phyloP scores from a whole-genome alignment of 1,284 basidiomycete species.

The Hortiboletus rubellus region DNA sequence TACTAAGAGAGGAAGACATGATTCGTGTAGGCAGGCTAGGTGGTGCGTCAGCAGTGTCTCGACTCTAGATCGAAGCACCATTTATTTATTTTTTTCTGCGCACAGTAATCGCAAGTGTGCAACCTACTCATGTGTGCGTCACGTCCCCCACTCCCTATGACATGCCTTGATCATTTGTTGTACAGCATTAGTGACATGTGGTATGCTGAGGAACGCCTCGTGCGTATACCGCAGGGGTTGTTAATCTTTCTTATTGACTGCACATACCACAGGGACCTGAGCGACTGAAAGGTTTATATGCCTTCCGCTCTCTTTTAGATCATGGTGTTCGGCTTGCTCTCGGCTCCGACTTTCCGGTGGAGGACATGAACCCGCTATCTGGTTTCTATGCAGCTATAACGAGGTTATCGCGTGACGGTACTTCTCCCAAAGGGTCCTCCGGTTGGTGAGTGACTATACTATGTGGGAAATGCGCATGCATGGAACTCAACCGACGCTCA shows the following conservation, averaged over 20 bases:
- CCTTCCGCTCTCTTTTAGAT: constrained; percentile 73
- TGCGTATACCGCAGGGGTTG: constrained; percentile 34
- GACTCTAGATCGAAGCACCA: neutral
- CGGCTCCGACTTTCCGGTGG: constrained; percentile 91
- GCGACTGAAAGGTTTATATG: constrained; percentile 83
- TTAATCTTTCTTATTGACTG: neutral
- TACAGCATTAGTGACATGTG: constrained; percentile 82
- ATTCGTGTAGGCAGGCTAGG: constrained; percentile 73
- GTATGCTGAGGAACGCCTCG: constrained; percentile 81
- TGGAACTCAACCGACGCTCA: constrained; percentile 28
- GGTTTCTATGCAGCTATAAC: constrained; percentile 88
- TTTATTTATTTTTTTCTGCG: neutral
- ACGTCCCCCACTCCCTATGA: neutral
- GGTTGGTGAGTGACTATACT: constrained; percentile 64
- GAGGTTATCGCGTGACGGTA: constrained; percentile 67
- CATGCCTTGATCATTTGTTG: neutral
- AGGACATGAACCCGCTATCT: constrained; percentile 70
- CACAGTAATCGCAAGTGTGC: constrained; percentile 74
- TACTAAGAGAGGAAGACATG: constrained; percentile 74
- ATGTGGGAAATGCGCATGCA: neutral
- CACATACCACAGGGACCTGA: constrained; percentile 64
- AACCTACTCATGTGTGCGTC: constrained; percentile 85
- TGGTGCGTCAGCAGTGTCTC: constrained; percentile 43
- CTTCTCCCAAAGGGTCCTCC: constrained; percentile 76
- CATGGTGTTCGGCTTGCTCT: constrained; percentile 64